Evolutionary conservation across 164 flowering plant genomes (phyloP), one percentile per base, ranked within the genome.

Genomic region (Dillenia turbinata): DNA sequence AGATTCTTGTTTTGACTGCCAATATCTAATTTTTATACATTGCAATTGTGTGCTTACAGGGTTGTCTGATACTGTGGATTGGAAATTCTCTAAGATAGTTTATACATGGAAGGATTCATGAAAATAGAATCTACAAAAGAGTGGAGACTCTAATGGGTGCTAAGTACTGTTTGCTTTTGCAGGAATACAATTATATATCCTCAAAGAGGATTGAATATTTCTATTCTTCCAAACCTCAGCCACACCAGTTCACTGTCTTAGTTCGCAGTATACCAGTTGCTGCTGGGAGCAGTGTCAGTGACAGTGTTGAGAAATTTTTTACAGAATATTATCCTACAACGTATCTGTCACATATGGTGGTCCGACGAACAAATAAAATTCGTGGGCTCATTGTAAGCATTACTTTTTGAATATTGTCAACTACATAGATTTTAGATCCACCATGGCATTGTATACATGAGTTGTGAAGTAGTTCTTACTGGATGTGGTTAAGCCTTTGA

Each of bases 231-330:
- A 77, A 81, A 70, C 99, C 96, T 76, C 90, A 81, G 76, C 87
- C 93, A 10, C 84, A 83, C 70, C 90, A 91, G 46, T 91, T 94
- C 74, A 88, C 96, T 60, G 70, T 91, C 75, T 70, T 94, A 65
- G 95, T 91, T 68, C 88, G 89, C 52, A 73, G 88, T 57, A 83
- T 89, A 46, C 96, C 98, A 61, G 66, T 64, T 47, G 60, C 85
- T 17, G 68, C 68, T 52, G 89, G 84, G 15, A 70, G 73, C 66
- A 83, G 78, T 45, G 66, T 86, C 69, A 75, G 89, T 73, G 85
- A 85, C 40, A 78, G 57, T 70, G 88, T 94, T 68, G 89, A 85
- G 50, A 83, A 63, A 19, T 91, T 94, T 73, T 94, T 89, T 65
- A 69, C 54, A 19, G 89, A 88, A 68, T 77, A 74, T 75, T 79